Conservation (phyloP, 176 grass and related monocot genomes). For the Bothriochloa decipiens region DNA sequence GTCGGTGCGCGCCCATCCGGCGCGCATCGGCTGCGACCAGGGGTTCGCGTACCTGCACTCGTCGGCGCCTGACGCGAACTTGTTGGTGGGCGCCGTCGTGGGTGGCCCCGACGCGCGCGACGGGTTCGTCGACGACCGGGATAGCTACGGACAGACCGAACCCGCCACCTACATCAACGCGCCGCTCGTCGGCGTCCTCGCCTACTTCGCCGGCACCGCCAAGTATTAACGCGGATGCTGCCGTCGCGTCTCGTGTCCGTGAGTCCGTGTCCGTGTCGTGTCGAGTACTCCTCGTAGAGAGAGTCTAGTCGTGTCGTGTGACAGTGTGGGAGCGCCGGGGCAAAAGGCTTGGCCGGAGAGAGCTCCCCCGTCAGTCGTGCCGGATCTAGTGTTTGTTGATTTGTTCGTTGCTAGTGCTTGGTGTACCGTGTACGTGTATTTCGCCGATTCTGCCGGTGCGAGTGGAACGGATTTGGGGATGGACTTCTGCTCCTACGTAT, state of each 20-base stretch:
- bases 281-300: not conserved
- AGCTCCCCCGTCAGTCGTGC: constrained; percentile 55
- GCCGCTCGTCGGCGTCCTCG: constrained; percentile 79
- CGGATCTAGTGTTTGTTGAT: too few species aligned
- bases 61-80: constrained; percentile 59
- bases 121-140: constrained; percentile 70
- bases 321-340: constrained; percentile 62
- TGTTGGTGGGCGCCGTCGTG: constrained; percentile 68
- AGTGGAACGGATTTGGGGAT: not conserved
- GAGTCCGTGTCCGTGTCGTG: not conserved
- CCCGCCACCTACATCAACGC: constrained; percentile 95
- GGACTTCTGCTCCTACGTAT: too few species aligned
- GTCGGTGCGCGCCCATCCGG: constrained; percentile 50
- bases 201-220: constrained; percentile 66
- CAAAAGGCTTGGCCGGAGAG: not conserved
- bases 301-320: constrained; percentile 23
- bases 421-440: not conserved
- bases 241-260: not conserved
- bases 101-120: constrained; percentile 66
- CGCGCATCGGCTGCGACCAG: constrained; percentile 53
- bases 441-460: not conserved
- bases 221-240: not conserved
- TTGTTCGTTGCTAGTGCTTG: too few species aligned
- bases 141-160: constrained; percentile 75
- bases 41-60: constrained; percentile 81